phyloP scores from a whole-genome alignment of 306 rosid genomes.

The Pueraria montana region DNA sequence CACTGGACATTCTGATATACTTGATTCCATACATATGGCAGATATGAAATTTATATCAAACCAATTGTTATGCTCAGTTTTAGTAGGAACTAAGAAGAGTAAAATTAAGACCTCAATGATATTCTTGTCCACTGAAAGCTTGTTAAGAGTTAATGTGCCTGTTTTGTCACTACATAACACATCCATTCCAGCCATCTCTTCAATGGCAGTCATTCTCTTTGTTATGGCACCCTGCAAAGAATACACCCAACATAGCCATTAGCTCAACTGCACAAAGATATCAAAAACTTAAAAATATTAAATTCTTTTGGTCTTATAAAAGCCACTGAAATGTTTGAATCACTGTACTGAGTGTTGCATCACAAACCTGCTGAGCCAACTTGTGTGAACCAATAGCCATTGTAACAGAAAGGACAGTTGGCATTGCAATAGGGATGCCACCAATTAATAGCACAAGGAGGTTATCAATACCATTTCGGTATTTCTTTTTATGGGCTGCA shows the following conservation, averaged over 20 bases:
- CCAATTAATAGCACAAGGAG: conserved; percentile 83
- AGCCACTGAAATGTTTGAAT: conserved; percentile 9
- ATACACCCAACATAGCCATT: not conserved
- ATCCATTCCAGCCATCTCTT: conserved; percentile 92
- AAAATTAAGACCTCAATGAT: conserved; percentile 65
- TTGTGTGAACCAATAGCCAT: conserved; percentile 84
- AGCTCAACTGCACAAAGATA: not conserved
- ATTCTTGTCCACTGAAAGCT: conserved; percentile 79
- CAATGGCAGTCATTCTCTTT: conserved; percentile 88
- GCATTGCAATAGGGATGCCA: conserved; percentile 91
- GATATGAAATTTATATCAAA: conserved; percentile 3
- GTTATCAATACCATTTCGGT: conserved; percentile 68
- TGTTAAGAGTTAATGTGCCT: conserved; percentile 82
- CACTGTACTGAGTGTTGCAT: conserved; percentile 3
- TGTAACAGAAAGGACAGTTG: conserved; percentile 89
- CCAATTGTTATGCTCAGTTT: conserved; percentile 4
- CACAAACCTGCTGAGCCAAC: conserved; percentile 70
- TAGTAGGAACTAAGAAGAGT: conserved; percentile 16
- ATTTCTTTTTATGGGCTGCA: conserved; percentile 43
- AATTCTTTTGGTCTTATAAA: conserved; percentile 2
- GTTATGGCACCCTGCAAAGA: conserved; percentile 80
- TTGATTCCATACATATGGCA: not conserved
- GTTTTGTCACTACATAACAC: conserved; percentile 84
- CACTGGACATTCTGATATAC: not conserved
- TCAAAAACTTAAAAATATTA: not conserved